phyloP scores from a whole-genome alignment of 805 yeast genomes.

The Candida maesae region DNA sequence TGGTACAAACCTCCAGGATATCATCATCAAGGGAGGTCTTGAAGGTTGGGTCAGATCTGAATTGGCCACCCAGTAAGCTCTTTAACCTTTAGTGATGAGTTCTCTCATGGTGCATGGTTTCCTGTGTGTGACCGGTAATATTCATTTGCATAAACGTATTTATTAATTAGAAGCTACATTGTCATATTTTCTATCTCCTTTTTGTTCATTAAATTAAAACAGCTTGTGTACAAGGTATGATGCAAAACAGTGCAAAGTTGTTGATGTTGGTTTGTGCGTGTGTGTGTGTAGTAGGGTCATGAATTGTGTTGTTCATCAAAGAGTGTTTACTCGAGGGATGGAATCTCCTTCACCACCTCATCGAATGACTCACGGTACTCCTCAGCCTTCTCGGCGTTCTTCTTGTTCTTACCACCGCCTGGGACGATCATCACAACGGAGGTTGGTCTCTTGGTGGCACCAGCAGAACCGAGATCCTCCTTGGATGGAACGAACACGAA shows the following conservation, averaged over 20 bases:
- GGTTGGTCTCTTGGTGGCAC: slow-evolving; percentile 98
- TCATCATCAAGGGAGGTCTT: slow-evolving; percentile 93
- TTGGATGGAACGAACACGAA: slow-evolving; percentile 93
- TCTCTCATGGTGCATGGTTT: not conserved
- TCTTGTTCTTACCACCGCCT: slow-evolving; percentile 84
- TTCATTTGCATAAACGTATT: not conserved
- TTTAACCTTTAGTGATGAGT: not conserved
- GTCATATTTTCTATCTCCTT: not conserved
- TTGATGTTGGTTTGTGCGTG: too few species aligned
- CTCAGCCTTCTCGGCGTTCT: slow-evolving; percentile 61
- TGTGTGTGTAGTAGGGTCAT: too few species aligned
- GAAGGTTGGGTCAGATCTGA: slow-evolving; percentile 96
- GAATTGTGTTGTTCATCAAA: slow-evolving; percentile 1
- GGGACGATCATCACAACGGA: slow-evolving; percentile 97
- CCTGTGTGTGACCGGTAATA: not conserved
- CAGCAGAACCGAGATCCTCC: slow-evolving; percentile 98
- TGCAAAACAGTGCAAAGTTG: slow-evolving; percentile 1
- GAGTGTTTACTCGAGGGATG: slow-evolving; percentile 21
- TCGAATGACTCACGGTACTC: slow-evolving; percentile 92
- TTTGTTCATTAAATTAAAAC: slow-evolving; percentile 2
- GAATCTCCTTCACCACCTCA: slow-evolving; percentile 90
- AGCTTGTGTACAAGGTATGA: slow-evolving; percentile 4
- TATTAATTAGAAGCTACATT: not conserved
- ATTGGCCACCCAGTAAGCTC: slow-evolving; percentile 27
- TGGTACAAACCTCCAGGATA: slow-evolving; percentile 93